These are phyloP conservation scores for Mycena belliarum DNA, from an alignment of 768 basidiomycete species.

Conservation along the genomic window DNA sequence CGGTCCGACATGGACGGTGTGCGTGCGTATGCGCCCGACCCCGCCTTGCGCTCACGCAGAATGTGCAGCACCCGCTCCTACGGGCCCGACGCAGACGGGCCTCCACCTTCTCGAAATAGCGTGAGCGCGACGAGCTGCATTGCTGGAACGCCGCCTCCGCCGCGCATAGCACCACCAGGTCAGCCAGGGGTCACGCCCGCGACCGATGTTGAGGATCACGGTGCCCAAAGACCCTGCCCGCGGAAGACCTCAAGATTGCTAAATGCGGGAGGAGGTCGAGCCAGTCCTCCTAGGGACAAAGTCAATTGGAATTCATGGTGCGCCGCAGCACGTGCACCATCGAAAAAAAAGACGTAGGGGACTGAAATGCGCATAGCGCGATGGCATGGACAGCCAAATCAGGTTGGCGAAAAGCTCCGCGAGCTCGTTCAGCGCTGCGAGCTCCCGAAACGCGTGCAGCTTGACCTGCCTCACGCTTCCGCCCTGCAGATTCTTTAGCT, in stretches of 20 bases:
- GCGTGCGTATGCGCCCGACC: neutral
- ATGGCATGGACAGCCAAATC: constrained; percentile 42
- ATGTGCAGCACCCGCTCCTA: constrained; percentile 26
- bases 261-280: constrained; percentile 40
- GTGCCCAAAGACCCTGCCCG: constrained; percentile 44
- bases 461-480: constrained; percentile 34
- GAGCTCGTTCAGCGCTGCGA: constrained; percentile 32
- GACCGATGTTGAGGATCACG: constrained; percentile 31
- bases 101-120: too few relatives aligned
- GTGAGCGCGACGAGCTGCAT: too few relatives aligned
- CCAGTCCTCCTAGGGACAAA: constrained; percentile 35
- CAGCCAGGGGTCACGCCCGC: too few relatives aligned
- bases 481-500: constrained; percentile 33
- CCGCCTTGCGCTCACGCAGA: neutral
- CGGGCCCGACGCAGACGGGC: constrained; percentile 20
- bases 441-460: constrained; percentile 31
- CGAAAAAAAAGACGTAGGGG: constrained; percentile 30
- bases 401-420: constrained; percentile 41
- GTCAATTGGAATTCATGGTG: neutral
- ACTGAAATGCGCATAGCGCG: constrained; percentile 28
- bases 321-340: too few relatives aligned
- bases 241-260: constrained; percentile 44
- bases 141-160: constrained; percentile 33
- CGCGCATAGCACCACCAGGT: constrained; percentile 23
- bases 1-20: constrained; percentile 14